Base-by-base conservation (phyloP, 225 moss, liverwort and hornwort species). In the Physcomitrium patens region DNA sequence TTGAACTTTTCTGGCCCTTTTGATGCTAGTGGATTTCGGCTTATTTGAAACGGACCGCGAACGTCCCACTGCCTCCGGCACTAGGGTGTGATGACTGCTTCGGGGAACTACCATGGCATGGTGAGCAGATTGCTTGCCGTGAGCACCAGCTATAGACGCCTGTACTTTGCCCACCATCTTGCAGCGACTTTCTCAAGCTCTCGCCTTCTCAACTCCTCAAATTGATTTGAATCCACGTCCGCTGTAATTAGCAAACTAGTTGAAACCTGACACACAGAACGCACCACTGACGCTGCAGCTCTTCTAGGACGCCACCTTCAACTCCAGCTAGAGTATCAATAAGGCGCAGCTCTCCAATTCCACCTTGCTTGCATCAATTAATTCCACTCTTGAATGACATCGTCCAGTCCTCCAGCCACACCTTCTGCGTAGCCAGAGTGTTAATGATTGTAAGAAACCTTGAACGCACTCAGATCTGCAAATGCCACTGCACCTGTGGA, bases 131-230 rank as follows among this genome's bases (percentile, higher is more conserved):
- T 65, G 74, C 74, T 74, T 65, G 55, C 74, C 56, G 56, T 65
- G 74, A 46, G 31, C 31, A 37, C 31, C 31, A 37, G 31, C 31
- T 37, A 37, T 37, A 37, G 78, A 66, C 58, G 72, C 60, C 78
- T 78, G 78, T 72, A 78, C 72, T 72, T 72, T 78, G n/a, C 78
- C 78, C 72, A 78, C 78, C 78, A 78, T 78, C 51, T 48, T 49
- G 63, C 54, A 27, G 12, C 44, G 31, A 37, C 31, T 37, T 37
- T 3, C 31, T 37, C 31, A 37, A 37, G 31, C 31, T 37, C 31
- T 37, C 31, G 31, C 31, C 31, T 37, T 0, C 7, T 54, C 31
- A 11, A 2, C 43, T 17, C 53, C 8, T 37, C 31, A 37, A 37
- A 37, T 37, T 37, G 31, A 37, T 37, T 37, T 3, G 31, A 37